Evolutionary conservation across 176 grass and related monocot genomes (phyloP).

Genomic region (Oryza officinalis): DNA sequence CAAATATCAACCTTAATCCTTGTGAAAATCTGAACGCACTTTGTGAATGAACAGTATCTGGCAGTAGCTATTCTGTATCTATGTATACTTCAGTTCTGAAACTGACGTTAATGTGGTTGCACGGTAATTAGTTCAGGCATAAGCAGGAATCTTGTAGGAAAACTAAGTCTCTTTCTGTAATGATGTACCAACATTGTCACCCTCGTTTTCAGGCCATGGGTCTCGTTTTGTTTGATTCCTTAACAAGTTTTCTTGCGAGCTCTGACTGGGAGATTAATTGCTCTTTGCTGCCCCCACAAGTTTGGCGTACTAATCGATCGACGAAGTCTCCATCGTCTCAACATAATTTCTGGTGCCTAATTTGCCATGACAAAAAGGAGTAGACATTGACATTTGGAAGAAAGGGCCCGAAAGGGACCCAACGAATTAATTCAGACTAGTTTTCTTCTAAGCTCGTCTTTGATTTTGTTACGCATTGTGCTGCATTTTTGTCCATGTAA

Average conservation of each 20-base stretch:
- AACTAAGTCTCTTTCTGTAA: background rate
- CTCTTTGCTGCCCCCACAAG: background rate
- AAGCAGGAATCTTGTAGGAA: background rate
- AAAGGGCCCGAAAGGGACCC: background rate
- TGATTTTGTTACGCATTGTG: background rate
- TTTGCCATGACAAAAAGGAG: background rate
- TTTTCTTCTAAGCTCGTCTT: background rate
- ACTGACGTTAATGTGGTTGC: background rate
- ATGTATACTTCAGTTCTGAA: background rate
- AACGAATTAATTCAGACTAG: background rate
- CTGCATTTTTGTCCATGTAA: background rate
- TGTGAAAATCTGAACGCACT: background rate
- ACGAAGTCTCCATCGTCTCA: background rate
- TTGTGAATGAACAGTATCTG: background rate
- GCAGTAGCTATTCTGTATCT: background rate
- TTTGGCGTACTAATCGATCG: background rate
- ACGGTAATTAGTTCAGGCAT: background rate
- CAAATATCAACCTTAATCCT: background rate
- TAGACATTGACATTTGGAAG: background rate
- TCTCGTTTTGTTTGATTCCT: background rate
- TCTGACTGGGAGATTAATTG: background rate
- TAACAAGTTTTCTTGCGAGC: background rate
- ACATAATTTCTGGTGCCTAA: constrained; percentile 38
- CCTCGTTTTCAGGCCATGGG: constrained; percentile 1
- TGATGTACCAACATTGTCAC: constrained; percentile 15